Conservation (phyloP, 164 flowering plant genomes). For the Umbellularia californica region DNA sequence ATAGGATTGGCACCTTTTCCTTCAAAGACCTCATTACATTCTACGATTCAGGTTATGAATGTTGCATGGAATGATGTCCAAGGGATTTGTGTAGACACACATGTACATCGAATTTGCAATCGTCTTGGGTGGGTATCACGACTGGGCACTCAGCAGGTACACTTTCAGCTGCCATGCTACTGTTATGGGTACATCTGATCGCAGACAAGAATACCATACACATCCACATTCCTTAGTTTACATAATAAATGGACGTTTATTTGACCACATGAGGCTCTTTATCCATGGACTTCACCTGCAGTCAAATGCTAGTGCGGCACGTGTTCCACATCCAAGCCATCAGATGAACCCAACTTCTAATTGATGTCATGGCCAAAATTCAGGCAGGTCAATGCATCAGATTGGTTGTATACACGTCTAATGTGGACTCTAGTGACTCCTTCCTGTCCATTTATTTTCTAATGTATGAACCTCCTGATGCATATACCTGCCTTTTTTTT, state of each 20-base stretch:
- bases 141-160: constrained; percentile 65
- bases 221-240: background rate
- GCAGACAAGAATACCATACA: background rate
- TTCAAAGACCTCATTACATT: background rate
- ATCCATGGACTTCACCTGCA: background rate
- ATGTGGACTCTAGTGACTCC: background rate
- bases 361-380: too few relatives aligned
- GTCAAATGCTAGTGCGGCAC: too few relatives aligned
- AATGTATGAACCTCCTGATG: background rate
- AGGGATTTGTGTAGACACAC: constrained; percentile 99
- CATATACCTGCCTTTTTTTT: too few relatives aligned
- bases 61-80: constrained; percentile 91
- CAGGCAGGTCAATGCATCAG: background rate
- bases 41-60: constrained; percentile 69
- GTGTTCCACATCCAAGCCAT: too few relatives aligned
- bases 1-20: background rate
- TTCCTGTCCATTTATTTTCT: background rate
- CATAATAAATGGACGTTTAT: background rate
- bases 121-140: constrained; percentile 93
- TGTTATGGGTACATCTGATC: background rate
- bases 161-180: background rate
- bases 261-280: background rate
- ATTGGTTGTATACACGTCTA: background rate
- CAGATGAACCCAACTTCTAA: too few relatives aligned
- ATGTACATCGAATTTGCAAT: constrained; percentile 96